phyloP scores from a whole-genome alignment of 441 rosid species.

The Manihot esculenta region DNA sequence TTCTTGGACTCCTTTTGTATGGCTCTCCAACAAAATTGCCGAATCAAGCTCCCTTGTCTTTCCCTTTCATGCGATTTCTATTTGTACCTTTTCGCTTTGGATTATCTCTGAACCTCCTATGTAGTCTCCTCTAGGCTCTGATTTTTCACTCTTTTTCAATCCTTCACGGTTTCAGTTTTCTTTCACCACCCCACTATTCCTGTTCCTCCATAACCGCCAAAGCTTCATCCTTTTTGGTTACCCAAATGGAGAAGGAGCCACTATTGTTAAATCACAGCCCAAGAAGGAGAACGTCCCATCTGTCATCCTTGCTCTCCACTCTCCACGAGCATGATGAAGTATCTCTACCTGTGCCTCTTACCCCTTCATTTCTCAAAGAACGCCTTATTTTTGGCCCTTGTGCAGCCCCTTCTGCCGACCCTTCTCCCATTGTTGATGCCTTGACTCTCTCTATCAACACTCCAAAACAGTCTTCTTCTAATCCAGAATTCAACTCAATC shows the following conservation, averaged over 20 bases:
- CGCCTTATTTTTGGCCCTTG: conserved; percentile 74
- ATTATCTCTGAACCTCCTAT: too few relatives aligned
- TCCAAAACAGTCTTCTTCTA: conserved; percentile 29
- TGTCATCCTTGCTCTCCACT: conserved; percentile 39
- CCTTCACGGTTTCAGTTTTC: neutral
- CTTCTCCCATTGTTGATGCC: conserved; percentile 48
- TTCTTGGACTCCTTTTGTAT: too few relatives aligned
- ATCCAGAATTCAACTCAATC: conserved; percentile 17
- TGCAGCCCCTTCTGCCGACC: conserved; percentile 30
- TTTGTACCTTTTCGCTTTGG: too few relatives aligned
- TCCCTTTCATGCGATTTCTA: neutral
- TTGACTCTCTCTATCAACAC: conserved; percentile 40
- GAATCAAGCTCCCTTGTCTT: neutral
- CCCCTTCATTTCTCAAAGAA: conserved; percentile 72
- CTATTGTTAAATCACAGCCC: conserved; percentile 42
- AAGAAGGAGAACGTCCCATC: conserved; percentile 25
- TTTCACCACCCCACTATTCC: neutral
- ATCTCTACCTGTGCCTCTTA: conserved; percentile 56
- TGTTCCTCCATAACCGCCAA: neutral
- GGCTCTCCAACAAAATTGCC: too few relatives aligned
- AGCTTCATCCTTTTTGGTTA: neutral
- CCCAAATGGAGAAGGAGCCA: conserved; percentile 59
- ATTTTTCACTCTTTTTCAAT: neutral
- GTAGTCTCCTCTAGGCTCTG: neutral
- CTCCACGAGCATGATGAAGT: conserved; percentile 72